phyloP scores from a whole-genome alignment of 192 early-diverging fungal species.

The Backusella liffmaniae region DNA sequence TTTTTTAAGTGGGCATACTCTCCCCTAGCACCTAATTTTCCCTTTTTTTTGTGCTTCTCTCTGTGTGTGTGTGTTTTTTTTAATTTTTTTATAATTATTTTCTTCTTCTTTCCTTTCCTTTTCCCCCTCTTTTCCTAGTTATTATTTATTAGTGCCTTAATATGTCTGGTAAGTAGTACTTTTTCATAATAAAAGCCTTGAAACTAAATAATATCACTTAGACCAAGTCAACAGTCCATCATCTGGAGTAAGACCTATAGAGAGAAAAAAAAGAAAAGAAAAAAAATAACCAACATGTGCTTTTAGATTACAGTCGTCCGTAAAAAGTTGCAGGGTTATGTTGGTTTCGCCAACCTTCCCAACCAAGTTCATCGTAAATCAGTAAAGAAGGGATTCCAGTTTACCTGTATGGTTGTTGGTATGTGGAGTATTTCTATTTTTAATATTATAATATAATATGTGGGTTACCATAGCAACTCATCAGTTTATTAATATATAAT shows the following conservation, averaged over 20 bases:
- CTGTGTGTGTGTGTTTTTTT: not conserved
- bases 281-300: not conserved
- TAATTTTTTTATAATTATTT: not conserved
- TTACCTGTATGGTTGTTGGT: slow-evolving; percentile 97
- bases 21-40: slow-evolving; percentile 16
- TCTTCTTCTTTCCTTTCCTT: not conserved
- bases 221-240: slow-evolving; percentile 18
- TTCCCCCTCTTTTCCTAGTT: not conserved
- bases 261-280: too few species aligned
- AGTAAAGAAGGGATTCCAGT: slow-evolving; percentile 94
- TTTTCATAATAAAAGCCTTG: not conserved
- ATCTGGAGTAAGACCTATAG: slow-evolving; percentile 4
- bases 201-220: not conserved
- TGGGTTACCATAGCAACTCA: not conserved
- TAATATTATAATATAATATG: too few species aligned
- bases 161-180: not conserved
- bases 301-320: slow-evolving; percentile 42
- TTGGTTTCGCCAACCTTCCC: slow-evolving; percentile 95
- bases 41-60: not conserved
- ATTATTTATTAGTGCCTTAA: not conserved
- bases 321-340: slow-evolving; percentile 81
- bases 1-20: slow-evolving; percentile 5
- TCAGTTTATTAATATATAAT: too few species aligned
- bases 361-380: slow-evolving; percentile 95
- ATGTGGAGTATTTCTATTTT: slow-evolving; percentile 8